These are phyloP conservation scores for Dendrocalamus sinicus DNA, from an alignment of 176 grass and related monocot genomes.

Conservation along the genomic window DNA sequence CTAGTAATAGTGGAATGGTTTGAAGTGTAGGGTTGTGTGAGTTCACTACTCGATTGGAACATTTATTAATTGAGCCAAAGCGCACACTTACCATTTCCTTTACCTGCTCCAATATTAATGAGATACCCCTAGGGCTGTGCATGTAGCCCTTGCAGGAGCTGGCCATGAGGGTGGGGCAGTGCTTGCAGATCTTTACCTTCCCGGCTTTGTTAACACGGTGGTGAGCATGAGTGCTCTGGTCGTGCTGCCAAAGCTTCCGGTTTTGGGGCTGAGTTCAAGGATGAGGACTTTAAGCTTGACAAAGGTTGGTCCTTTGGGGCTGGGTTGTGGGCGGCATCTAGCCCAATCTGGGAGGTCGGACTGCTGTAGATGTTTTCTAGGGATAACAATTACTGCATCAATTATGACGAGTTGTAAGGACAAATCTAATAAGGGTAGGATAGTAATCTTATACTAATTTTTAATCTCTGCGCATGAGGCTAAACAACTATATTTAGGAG, in stretches of 20 bases:
- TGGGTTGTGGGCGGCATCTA: background rate
- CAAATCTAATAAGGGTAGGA: background rate
- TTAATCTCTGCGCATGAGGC: background rate
- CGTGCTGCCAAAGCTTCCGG: background rate
- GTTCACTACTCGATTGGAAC: background rate
- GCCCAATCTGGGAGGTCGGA: background rate
- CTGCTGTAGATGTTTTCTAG: background rate
- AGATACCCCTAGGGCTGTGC: background rate
- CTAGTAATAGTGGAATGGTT: background rate
- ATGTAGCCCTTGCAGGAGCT: background rate
- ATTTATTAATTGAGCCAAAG: background rate
- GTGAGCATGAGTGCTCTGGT: background rate
- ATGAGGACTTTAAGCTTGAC: background rate
- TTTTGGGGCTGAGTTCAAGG: background rate
- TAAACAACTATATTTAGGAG: background rate
- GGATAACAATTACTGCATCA: background rate
- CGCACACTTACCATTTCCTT: background rate
- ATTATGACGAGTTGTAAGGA: background rate
- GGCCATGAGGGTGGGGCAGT: background rate
- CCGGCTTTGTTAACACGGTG: background rate
- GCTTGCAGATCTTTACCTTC: background rate
- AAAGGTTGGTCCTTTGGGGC: background rate
- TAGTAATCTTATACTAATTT: background rate
- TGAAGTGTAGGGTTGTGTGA: background rate
- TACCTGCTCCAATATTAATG: conserved; percentile 7